These are phyloP conservation scores for Chaetomium strumarium DNA, from an alignment of 2,329 filamentous ascomycete species.

Conservation along the genomic window DNA sequence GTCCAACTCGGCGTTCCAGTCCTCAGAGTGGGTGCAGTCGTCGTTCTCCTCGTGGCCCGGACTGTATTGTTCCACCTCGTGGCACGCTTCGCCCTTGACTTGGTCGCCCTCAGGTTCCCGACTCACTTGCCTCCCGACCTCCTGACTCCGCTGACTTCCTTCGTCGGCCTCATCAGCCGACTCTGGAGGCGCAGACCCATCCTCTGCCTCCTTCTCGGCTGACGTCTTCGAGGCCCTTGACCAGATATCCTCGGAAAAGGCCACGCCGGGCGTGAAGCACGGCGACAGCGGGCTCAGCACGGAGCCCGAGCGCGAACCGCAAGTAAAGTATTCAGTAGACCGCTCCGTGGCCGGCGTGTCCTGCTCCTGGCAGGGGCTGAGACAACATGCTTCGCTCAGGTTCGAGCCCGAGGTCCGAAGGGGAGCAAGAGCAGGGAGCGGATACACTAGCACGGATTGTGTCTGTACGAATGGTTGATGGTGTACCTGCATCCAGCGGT, in stretches of 20 bases:
- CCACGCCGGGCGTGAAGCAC: slow-evolving; percentile 14
- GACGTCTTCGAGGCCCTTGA: slow-evolving; percentile 1
- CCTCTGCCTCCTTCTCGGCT: background rate
- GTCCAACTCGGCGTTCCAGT: slow-evolving; percentile 3
- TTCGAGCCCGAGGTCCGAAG: background rate
- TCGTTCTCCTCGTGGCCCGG: background rate
- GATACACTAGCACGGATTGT: background rate
- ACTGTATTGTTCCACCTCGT: background rate
- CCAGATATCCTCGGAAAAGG: slow-evolving; percentile 16
- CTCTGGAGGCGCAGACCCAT: background rate
- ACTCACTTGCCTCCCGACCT: background rate
- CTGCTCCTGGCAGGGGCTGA: background rate
- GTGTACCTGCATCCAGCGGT: slow-evolving; percentile 34
- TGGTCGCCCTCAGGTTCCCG: background rate
- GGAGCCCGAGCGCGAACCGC: background rate
- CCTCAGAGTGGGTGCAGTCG: too few relatives aligned
- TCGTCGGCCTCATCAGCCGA: background rate
- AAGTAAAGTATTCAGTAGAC: background rate
- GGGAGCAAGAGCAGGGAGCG: too few relatives aligned
- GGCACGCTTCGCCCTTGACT: too few relatives aligned
- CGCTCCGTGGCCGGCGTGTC: background rate
- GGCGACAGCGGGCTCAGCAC: slow-evolving; percentile 19
- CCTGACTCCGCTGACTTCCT: background rate
- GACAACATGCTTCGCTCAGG: background rate
- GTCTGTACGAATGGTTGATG: slow-evolving; percentile 1